Base-by-base conservation (phyloP, 2,329 filamentous ascomycete genomes). In the Monosporascus sp. region DNA sequence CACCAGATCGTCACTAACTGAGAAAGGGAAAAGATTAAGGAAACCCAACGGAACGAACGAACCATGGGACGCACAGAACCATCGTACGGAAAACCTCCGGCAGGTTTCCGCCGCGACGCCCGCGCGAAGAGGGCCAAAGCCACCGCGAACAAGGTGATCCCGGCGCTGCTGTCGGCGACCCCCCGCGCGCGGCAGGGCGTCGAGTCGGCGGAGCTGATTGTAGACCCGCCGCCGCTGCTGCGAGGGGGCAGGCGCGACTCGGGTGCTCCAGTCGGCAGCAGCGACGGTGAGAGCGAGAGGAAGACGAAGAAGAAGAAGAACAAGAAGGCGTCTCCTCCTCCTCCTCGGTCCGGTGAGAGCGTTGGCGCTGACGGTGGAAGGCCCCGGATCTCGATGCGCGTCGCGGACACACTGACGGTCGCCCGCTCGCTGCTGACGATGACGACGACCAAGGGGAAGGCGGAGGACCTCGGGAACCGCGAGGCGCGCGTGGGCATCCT, bases 81-180 rank as follows among this genome's bases (percentile, higher is more conserved):
- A 7, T 67, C 65, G 1, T 41, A 63, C 37, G 65, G 64, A 24
- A 61, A 59, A 17, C 65, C 62, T 5, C 66, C 66, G 0, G 58
- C 64, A 2, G 57, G 59, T 24, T 66, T 67, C 58, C 66, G 66
- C 47, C 65, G 64, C 43, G 66, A 68, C 49, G 65, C 60, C 8
- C 72, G 78, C 16, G 74, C 78, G 1, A 84, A 84, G 60, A 72
- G 74, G 53, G 81, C 81, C 31, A 79, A 77, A 51, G 72, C 78
- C 8, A 84, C 82, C 3, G 67, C 85, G 55, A 84, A 85, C 65
- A 79, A 79, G 60, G 72, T 75, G n/a, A 78, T 87, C 11, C 84
- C 84, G 2, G 70, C 78, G 0, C 68, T 85, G 8, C 68, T 86
- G 2, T 67, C 73, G 0, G 73, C 77, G 2, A 78, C 81, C 58